Percentiles rank a stretch among this genome's conserved stretches.
Conservation (phyloP, 2,329 filamentous ascomycete species). For the Byssochlamys sp. region DNA sequence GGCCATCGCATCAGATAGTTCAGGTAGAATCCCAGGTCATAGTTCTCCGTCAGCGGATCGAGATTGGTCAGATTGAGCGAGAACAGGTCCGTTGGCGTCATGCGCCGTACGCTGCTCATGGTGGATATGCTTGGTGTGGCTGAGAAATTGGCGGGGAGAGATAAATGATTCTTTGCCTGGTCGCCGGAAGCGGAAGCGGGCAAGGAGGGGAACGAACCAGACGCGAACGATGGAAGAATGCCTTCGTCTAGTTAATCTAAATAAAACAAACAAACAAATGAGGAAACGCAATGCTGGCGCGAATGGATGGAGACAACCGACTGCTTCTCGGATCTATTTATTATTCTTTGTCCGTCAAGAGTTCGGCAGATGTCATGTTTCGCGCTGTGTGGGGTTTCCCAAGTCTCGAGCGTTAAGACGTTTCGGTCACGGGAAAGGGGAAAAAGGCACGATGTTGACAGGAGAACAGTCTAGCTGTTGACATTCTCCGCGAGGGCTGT, state of each 20-base stretch:
- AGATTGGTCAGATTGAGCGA: conserved; percentile 90
- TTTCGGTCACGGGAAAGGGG: conserved; percentile 15
- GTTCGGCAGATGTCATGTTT: neutral
- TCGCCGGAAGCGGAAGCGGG: neutral
- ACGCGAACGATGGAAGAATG: neutral
- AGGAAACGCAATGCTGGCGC: neutral
- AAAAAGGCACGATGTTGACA: neutral
- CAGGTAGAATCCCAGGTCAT: conserved; percentile 88
- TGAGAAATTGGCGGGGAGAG: neutral
- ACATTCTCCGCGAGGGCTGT: neutral
- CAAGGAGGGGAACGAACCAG: neutral
- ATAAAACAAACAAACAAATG: neutral
- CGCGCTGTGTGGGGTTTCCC: neutral
- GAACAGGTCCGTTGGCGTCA: conserved; percentile 74
- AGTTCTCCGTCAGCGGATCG: conserved; percentile 94
- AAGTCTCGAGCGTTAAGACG: neutral
- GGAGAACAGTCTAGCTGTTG: neutral
- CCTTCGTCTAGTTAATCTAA: conserved; percentile 9
- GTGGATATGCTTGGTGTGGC: conserved; percentile 16
- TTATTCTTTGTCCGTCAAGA: neutral
- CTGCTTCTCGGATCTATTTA: neutral
- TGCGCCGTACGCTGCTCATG: conserved; percentile 80
- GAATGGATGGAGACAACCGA: neutral
- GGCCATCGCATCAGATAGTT: conserved; percentile 96
- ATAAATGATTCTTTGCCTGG: neutral